Evolutionary conservation across 2,329 filamentous ascomycete species (phyloP), one percentile per base, ranked within the genome.

Genomic region (Epichloe brachyelytri): DNA sequence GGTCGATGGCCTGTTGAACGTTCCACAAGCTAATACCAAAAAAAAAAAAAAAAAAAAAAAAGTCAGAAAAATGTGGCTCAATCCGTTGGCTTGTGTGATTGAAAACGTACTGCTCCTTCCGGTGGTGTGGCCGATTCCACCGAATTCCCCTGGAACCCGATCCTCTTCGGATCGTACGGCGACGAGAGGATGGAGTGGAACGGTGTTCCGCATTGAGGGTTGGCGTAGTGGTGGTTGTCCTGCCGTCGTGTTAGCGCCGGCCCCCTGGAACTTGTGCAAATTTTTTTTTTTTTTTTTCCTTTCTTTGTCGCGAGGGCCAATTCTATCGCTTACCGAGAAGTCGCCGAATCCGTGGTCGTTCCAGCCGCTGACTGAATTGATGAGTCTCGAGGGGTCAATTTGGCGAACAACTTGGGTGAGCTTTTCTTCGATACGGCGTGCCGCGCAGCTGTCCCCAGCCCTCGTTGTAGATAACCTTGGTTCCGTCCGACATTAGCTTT

Each of bases 141-240:
- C 83, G 51, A 86, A 87, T 58, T 87, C 84, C 30, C 83, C 83
- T 86, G 82, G 56, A 87, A 74, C 0, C 76, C 83, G 34, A 87
- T 85, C 1, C 83, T 75, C 5, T 57, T 67, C 0, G 72, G 66
- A 54, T 82, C 82, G 59, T 75, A 80, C 1, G 76, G 81, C 5
- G 68, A 72, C 0, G 77, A 78, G 3, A 66, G 57, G 3, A 68
- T 70, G 0, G 81, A 85, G 64, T 82, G 85, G 60, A 80, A 86
- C 0, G 83, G 83, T 0, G 82, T 76, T 6, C 83, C 84, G 53
- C 83, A 87, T 58, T 87, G 83, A 0, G 84, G 80, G 41, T 78
- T 81, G 0, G 83, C 79, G 61, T 87, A 87, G 61, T 86, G 80
- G 57, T 86, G 83, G 56, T 86, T 86, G 53, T 87, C 83, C 65